These are phyloP conservation scores for Multifurca ochricompacta DNA, from an alignment of 768 basidiomycete genomes.

Conservation along the genomic window DNA sequence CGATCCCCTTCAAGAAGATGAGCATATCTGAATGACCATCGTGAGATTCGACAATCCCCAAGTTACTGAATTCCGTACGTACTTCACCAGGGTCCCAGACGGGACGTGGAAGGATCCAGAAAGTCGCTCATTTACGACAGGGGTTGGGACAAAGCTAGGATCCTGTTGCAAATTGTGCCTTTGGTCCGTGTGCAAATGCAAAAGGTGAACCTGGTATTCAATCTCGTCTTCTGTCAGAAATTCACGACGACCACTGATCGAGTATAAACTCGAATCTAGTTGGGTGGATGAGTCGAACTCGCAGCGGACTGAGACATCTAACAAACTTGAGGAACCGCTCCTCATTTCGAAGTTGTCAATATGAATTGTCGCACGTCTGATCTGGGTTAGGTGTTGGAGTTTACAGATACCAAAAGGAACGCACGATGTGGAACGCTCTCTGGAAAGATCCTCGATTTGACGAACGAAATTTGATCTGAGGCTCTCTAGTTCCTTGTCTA, in stretches of 20 bases:
- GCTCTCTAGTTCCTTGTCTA: background rate
- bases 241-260: constrained; percentile 5
- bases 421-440: constrained; percentile 8
- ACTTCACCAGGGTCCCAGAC: constrained; percentile 4
- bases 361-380: background rate
- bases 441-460: background rate
- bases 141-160: constrained; percentile 10
- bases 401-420: background rate
- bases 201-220: constrained; percentile 2
- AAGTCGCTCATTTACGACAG: background rate
- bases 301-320: background rate
- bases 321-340: constrained; percentile 9
- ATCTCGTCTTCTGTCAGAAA: constrained; percentile 3
- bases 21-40: background rate
- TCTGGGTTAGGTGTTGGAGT: background rate
- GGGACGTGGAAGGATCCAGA: constrained; percentile 7
- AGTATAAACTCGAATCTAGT: constrained; percentile 9
- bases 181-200: constrained; percentile 8
- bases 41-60: background rate
- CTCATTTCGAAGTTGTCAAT: background rate
- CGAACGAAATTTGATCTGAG: constrained; percentile 3
- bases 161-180: constrained; percentile 16
- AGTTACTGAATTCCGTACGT: background rate
- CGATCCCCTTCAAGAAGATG: constrained; percentile 16
- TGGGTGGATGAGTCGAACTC: background rate